These are phyloP conservation scores for Lumnitzera littorea DNA, from an alignment of 345 rosid genomes.

Conservation along the genomic window DNA sequence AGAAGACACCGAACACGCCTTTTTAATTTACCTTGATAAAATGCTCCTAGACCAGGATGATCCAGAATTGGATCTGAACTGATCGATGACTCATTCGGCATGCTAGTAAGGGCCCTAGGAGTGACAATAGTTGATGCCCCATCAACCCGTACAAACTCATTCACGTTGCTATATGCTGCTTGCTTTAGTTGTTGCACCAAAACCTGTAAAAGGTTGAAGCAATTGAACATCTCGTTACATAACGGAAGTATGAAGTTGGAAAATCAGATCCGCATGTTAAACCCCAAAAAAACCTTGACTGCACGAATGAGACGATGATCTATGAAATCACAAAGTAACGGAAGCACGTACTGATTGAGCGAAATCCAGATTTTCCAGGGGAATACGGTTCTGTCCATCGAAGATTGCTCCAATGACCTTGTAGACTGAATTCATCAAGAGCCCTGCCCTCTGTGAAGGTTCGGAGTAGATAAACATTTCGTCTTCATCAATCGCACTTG, in stretches of 20 bases:
- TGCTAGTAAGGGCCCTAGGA: slow-evolving; percentile 23
- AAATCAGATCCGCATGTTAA: no score
- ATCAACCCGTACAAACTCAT: slow-evolving; percentile 12
- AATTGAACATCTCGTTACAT: not conserved
- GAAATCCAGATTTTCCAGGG: slow-evolving; percentile 22
- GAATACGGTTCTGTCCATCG: slow-evolving; percentile 20
- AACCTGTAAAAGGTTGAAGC: slow-evolving; percentile 20
- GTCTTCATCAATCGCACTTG: slow-evolving; percentile 41
- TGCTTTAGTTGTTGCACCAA: slow-evolving; percentile 30
- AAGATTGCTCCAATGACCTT: slow-evolving; percentile 35
- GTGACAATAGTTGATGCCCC: slow-evolving; percentile 8
- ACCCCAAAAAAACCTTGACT: no score
- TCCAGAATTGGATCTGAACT: slow-evolving; percentile 15
- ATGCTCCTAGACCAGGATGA: slow-evolving; percentile 19
- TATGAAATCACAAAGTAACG: slow-evolving; percentile 5
- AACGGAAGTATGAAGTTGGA: not conserved
- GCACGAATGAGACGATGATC: no score
- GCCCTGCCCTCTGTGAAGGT: slow-evolving; percentile 12
- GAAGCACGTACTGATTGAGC: slow-evolving; percentile 25
- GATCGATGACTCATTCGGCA: slow-evolving; percentile 14
- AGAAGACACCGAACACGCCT: no score
- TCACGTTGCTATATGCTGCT: slow-evolving; percentile 37
- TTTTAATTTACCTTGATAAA: slow-evolving; percentile 24
- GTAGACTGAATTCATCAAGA: slow-evolving; percentile 43
- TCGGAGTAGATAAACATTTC: slow-evolving; percentile 33